Evolutionary conservation across 257 asterid species (phyloP).

Genomic region (Linaria vulgaris): DNA sequence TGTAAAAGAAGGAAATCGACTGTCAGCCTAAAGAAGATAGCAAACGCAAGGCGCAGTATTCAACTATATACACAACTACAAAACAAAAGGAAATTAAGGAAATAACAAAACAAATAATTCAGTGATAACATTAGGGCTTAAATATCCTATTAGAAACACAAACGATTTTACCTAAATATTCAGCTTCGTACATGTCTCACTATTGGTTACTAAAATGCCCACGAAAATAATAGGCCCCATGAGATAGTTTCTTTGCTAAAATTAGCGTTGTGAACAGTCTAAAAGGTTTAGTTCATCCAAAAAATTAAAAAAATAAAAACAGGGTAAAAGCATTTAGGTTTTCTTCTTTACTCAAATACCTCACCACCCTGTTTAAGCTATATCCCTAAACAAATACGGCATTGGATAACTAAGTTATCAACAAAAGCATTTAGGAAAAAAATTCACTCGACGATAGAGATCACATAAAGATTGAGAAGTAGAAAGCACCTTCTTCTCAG

Average conservation of each 20-base stretch:
- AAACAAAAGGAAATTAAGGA: background rate
- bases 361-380: background rate
- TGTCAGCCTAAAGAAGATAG: slow-evolving; percentile 22
- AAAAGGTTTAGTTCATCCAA: too few species aligned
- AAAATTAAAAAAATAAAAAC: too few species aligned
- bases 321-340: too few species aligned
- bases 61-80: background rate
- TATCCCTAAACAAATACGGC: background rate
- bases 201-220: background rate
- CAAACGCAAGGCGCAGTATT: background rate
- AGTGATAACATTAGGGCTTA: background rate
- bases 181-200: background rate
- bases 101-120: background rate
- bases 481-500: slow-evolving; percentile 61
- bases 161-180: background rate
- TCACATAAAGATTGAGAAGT: background rate
- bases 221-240: background rate
- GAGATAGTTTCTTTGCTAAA: background rate
- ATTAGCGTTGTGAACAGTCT: background rate
- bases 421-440: background rate
- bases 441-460: background rate
- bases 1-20: slow-evolving; percentile 25
- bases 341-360: background rate
- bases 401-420: background rate
- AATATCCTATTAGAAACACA: background rate